A percentile compares a stretch with the other conserved stretches of the same genome.
phyloP scores from a whole-genome alignment of 495 filamentous ascomycete genomes.

The Polyplosphaeria fusca region DNA sequence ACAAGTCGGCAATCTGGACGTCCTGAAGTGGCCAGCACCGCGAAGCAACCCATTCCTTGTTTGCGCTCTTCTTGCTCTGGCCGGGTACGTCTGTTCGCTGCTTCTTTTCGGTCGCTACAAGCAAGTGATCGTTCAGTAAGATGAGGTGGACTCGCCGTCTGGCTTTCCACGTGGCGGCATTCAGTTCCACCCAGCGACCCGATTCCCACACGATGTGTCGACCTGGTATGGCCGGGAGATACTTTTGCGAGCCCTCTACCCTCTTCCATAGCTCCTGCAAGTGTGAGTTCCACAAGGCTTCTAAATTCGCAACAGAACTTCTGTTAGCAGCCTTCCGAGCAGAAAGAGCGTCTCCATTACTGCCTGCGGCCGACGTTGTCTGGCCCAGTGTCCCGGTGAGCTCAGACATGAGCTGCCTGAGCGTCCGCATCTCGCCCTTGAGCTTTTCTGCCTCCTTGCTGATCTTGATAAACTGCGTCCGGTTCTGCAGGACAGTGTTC shows the following conservation, averaged over 20 bases:
- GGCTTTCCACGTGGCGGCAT: conserved; percentile 94
- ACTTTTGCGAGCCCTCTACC: conserved; percentile 95
- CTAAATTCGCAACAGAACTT: conserved; percentile 88
- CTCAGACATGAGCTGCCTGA: conserved; percentile 85
- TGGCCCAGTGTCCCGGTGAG: conserved; percentile 70
- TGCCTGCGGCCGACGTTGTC: conserved; percentile 51
- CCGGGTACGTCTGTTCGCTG: conserved; percentile 66
- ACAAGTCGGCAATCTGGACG: conserved; percentile 87
- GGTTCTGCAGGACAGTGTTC: conserved; percentile 95
- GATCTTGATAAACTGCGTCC: conserved; percentile 98
- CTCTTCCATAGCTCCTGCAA: conserved; percentile 85
- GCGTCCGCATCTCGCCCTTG: conserved; percentile 89
- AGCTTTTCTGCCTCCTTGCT: conserved; percentile 98
- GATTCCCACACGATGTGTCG: conserved; percentile 90
- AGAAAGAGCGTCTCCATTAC: conserved; percentile 40
- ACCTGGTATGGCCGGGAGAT: conserved; percentile 83
- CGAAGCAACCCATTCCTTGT: conserved; percentile 79
- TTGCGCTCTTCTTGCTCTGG: conserved; percentile 33
- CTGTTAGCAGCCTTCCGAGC: conserved; percentile 66
- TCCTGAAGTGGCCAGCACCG: conserved; percentile 93
- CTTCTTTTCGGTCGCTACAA: conserved; percentile 90
- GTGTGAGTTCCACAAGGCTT: conserved; percentile 90
- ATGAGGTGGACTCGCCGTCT: conserved; percentile 81
- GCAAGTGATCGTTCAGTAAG: conserved; percentile 88
- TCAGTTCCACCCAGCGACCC: conserved; percentile 88